Evolutionary conservation across 129 eudicot genomes (phyloP).

Genomic region (Flaveria linearis): DNA sequence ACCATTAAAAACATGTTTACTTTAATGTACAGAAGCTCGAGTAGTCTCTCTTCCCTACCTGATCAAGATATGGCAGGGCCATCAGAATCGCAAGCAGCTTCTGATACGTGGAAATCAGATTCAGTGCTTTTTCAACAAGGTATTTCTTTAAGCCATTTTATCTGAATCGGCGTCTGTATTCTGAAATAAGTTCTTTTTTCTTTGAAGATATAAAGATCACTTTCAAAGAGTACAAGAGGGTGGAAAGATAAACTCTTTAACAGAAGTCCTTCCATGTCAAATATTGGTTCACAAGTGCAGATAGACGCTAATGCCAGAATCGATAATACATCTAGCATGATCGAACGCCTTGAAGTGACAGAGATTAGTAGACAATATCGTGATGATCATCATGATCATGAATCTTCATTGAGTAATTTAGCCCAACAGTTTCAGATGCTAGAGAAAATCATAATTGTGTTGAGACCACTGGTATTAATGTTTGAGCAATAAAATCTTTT

Average conservation of each 20-base stretch:
- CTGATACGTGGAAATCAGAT: constrained; percentile 71
- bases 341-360: constrained; percentile 68
- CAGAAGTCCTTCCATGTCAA: constrained; percentile 63
- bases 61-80: constrained; percentile 72
- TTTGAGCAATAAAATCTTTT: background rate
- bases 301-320: constrained; percentile 71
- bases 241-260: constrained; percentile 81
- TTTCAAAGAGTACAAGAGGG: constrained; percentile 73
- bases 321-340: constrained; percentile 61
- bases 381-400: background rate
- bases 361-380: constrained; percentile 42
- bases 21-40: constrained; percentile 43
- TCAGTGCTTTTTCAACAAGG: constrained; percentile 81
- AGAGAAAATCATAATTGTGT: constrained; percentile 27
- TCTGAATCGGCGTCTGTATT: background rate
- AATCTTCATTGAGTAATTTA: constrained; percentile 22
- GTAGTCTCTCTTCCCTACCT: constrained; percentile 43
- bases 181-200: background rate
- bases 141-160: background rate
- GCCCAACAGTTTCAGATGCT: constrained; percentile 30
- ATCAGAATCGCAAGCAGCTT: constrained; percentile 62
- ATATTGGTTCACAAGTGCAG: constrained; percentile 67
- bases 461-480: constrained; percentile 17
- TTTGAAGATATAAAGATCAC: constrained; percentile 66
- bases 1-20: background rate